A percentile compares a stretch with the other conserved stretches of the same genome.
These are phyloP conservation scores for Aphanomyces euteiches DNA, from an alignment of 352 stramenopile genomes.

Conservation along the genomic window DNA sequence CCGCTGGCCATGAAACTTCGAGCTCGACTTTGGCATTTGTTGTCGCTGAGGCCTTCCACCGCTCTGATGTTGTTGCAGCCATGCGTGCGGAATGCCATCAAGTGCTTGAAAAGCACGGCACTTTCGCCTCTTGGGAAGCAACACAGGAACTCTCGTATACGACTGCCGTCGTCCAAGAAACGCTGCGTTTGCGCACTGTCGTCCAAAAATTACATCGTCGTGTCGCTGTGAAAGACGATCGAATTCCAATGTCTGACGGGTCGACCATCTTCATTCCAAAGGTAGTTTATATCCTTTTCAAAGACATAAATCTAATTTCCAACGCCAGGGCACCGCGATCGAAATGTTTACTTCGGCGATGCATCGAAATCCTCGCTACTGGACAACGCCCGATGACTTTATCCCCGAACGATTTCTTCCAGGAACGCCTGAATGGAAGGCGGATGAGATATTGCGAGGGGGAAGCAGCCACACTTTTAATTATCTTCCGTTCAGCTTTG, in stretches of 20 bases:
- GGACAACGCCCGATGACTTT: constrained; percentile 44
- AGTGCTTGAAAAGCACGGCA: constrained; percentile 34
- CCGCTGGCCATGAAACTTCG: constrained; percentile 26
- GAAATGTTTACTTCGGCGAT: constrained; percentile 38
- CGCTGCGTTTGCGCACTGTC: constrained; percentile 41
- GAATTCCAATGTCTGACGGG: constrained; percentile 16
- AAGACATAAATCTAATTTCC: neutral
- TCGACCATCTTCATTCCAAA: constrained; percentile 18
- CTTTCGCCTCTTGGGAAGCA: constrained; percentile 35
- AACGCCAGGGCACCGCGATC: constrained; percentile 32
- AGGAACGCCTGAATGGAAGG: neutral
- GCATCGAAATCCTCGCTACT: constrained; percentile 43
- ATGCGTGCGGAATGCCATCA: constrained; percentile 35
- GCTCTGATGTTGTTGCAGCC: neutral
- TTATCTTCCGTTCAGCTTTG: constrained; percentile 46
- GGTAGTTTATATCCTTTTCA: constrained; percentile 12
- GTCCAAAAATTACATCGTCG: constrained; percentile 36
- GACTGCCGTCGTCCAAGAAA: constrained; percentile 45
- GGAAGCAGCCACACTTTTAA: constrained; percentile 34
- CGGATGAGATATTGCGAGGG: constrained; percentile 29
- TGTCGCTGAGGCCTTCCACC: neutral
- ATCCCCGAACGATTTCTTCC: constrained; percentile 44
- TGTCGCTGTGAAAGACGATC: constrained; percentile 23
- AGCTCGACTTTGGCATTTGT: neutral
- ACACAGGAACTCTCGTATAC: constrained; percentile 45